Conservation (phyloP, 345 rosid species). For the Hirschfeldia incana region DNA sequence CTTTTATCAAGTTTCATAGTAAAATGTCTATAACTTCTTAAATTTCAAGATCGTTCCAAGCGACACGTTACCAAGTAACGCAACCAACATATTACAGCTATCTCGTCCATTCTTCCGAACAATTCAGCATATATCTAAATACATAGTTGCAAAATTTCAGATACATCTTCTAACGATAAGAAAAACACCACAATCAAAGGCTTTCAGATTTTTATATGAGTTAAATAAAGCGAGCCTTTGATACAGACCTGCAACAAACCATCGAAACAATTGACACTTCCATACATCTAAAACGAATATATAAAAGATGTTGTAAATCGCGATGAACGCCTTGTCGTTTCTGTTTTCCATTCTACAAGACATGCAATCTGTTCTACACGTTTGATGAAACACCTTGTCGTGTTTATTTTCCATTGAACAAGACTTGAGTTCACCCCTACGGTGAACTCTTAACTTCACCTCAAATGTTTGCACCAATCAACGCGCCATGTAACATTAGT, state of each 20-base stretch:
- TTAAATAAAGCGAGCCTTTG: no score
- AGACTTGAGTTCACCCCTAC: no score
- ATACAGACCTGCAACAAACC: no score
- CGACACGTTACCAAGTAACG: neutral
- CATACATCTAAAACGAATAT: no score
- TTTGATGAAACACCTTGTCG: neutral
- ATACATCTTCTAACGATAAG: neutral
- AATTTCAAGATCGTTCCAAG: neutral
- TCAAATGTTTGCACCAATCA: no score
- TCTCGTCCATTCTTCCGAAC: neutral
- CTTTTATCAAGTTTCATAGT: neutral
- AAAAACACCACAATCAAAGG: neutral
- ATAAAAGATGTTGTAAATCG: neutral
- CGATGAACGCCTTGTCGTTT: neutral
- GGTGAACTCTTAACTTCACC: no score
- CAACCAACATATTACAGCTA: constrained; percentile 1
- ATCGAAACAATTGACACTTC: no score
- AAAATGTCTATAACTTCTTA: neutral
- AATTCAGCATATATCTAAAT: neutral
- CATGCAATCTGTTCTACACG: neutral
- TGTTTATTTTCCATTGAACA: no score
- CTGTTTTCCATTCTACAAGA: neutral
- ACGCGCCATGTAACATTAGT: no score
- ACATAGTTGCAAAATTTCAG: neutral
- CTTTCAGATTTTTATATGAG: neutral